These are phyloP conservation scores for Corylus avellana DNA, from an alignment of 306 rosid genomes.

Conservation along the genomic window DNA sequence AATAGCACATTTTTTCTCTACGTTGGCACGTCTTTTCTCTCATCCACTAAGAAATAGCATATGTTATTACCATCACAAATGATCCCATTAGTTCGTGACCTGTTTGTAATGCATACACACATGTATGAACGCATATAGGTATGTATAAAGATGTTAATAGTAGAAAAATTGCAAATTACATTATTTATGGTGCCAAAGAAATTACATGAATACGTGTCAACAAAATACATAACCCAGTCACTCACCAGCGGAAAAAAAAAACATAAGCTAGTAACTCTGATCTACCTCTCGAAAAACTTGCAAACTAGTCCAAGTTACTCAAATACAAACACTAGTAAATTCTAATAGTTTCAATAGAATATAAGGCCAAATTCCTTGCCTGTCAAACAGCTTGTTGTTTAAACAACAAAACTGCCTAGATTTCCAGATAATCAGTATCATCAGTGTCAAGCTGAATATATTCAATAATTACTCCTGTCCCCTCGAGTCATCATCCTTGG, in stretches of 20 bases:
- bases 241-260: neutral
- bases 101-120: too few relatives aligned
- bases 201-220: too few relatives aligned
- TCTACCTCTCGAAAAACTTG: neutral
- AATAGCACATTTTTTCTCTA: too few relatives aligned
- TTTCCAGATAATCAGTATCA: conserved; percentile 29
- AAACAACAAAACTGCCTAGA: conserved; percentile 12
- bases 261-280: conserved; percentile 10
- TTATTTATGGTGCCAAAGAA: too few relatives aligned
- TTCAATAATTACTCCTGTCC: conserved; percentile 30
- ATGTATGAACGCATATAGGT: too few relatives aligned
- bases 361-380: neutral
- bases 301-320: neutral
- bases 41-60: too few relatives aligned
- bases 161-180: too few relatives aligned
- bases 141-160: too few relatives aligned
- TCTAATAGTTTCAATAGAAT: neutral
- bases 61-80: too few relatives aligned
- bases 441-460: conserved; percentile 9
- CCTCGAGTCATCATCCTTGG: conserved; percentile 38
- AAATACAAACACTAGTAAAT: conserved; percentile 10
- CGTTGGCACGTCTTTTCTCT: too few relatives aligned
- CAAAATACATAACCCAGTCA: too few relatives aligned
- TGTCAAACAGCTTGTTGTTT: conserved; percentile 1
- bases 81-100: too few relatives aligned